These are phyloP conservation scores for Hortaea werneckii DNA, from an alignment of 2,329 filamentous ascomycete genomes.

Conservation along the genomic window DNA sequence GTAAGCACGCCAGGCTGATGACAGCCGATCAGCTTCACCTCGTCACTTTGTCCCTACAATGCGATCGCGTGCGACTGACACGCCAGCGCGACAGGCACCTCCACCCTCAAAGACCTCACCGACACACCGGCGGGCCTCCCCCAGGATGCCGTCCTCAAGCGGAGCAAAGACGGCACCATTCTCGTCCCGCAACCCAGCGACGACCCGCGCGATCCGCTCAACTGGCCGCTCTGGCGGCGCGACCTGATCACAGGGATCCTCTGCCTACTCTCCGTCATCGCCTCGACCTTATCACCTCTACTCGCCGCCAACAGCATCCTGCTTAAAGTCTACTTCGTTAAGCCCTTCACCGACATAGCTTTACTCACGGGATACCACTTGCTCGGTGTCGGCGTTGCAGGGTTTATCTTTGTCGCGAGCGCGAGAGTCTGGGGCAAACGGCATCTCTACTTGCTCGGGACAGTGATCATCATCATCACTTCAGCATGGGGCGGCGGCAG, in stretches of 20 bases:
- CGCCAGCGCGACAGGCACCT: conserved; percentile 26
- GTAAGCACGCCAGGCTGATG: conserved; percentile 8
- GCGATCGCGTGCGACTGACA: background rate
- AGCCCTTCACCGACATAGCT: conserved; percentile 64
- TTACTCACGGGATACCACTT: conserved; percentile 81
- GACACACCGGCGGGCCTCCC: conserved; percentile 10
- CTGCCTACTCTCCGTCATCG: conserved; percentile 71
- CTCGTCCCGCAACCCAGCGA: conserved; percentile 85
- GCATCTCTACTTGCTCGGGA: conserved; percentile 73
- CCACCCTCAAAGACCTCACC: conserved; percentile 30
- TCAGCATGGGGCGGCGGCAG: conserved; percentile 69
- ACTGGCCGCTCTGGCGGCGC: conserved; percentile 79
- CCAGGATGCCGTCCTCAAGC: conserved; percentile 16
- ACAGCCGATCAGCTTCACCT: background rate
- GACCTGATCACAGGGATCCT: conserved; percentile 71
- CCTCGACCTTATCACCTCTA: conserved; percentile 72
- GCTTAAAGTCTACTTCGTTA: conserved; percentile 55
- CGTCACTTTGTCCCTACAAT: background rate
- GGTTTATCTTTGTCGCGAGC: conserved; percentile 76
- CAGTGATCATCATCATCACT: conserved; percentile 60
- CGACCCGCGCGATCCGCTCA: conserved; percentile 81
- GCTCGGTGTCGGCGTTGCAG: conserved; percentile 69
- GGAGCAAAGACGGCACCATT: conserved; percentile 37
- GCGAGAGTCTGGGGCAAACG: conserved; percentile 88
- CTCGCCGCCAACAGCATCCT: conserved; percentile 82